Base-by-base conservation (phyloP, 179 eudicot species). In the Silene vulgaris region DNA sequence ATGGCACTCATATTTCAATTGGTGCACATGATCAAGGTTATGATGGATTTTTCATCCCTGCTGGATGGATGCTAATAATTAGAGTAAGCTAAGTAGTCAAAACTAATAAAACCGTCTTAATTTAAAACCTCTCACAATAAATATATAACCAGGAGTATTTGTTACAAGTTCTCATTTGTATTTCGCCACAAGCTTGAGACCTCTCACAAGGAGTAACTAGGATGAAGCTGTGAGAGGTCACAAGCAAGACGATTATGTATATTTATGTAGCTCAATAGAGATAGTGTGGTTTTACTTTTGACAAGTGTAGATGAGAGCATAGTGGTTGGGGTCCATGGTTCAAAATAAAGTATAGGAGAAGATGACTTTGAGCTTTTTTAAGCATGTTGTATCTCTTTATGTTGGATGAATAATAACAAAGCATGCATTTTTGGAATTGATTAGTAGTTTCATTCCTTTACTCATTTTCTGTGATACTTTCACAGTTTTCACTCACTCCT, bases 381-480 rank as follows among this genome's bases (percentile, higher is more conserved):
- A 23, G 29, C 9, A 50, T 23, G 11, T 20, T n/a, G 43, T 37
- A 37, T 69, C 23, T 29, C 59, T 40, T 23, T 14, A 20, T 63
- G 12, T 9, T 75, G 74, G 77, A 19, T 67, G 71, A 75, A 80
- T 80, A 64, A 80, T 80, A 75, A 32, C 54, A 72, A 77, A 82
- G 85, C 85, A 82, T 82, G 85, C 85, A 82, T 21, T 77, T 13
- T 30, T 32, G 73, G 50, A 54, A 80, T 80, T 80, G 82, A 77
- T 76, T 80, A 77, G 8, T 79, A 62, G 16, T 74, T 59, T 74
- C 83, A 65, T 66, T 74, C 76, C 74, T 40, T 56, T 78, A 73
- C 80, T 79, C 83, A 76, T 79, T 82, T 70, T 61, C 60, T 37
- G 43, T 37, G 8, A 37, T 37, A 11, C 80, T 69, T 70, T 81